Percentiles rank a stretch among this genome's conserved stretches.
Conservation (phyloP, 2,329 filamentous ascomycete species). For the Teratosphaeria viscida region DNA sequence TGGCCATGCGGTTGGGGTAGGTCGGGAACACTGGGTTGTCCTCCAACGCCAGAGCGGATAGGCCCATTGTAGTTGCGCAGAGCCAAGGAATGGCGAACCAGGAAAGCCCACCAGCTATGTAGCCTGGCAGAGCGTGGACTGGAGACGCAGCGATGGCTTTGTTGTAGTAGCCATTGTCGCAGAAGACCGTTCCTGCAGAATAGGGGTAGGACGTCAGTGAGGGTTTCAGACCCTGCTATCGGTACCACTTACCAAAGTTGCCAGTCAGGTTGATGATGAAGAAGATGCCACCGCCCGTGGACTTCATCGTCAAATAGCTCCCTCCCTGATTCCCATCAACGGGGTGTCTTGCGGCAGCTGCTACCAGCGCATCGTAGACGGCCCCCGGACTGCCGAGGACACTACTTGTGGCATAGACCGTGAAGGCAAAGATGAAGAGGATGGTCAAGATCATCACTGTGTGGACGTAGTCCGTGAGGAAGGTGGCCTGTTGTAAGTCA, state of each 20-base stretch:
- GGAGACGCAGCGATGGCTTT: conserved; percentile 85
- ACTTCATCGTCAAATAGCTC: conserved; percentile 79
- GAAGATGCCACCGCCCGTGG: conserved; percentile 71
- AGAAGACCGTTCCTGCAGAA: conserved; percentile 60
- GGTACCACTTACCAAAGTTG: conserved; percentile 34
- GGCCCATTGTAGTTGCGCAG: conserved; percentile 77
- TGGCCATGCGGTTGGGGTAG: conserved; percentile 60
- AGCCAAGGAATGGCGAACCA: conserved; percentile 95
- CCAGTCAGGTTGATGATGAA: conserved; percentile 77
- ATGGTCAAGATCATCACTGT: conserved; percentile 77
- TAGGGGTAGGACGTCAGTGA: conserved; percentile 33
- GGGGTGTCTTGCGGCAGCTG: conserved; percentile 59
- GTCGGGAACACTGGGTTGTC: conserved; percentile 61
- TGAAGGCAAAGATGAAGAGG: conserved; percentile 76
- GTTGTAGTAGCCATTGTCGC: conserved; percentile 69
- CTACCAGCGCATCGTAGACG: conserved; percentile 67
- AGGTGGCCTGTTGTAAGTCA: conserved; percentile 46
- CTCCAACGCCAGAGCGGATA: conserved; percentile 71
- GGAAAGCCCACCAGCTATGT: conserved; percentile 59
- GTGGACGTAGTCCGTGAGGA: conserved; percentile 78
- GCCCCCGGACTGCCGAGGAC: conserved; percentile 62
- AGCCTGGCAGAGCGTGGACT: conserved; percentile 73
- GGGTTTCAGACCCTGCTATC: too few relatives aligned
- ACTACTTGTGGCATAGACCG: conserved; percentile 64
- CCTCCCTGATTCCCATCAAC: conserved; percentile 71